Percentiles rank a stretch among this genome's conserved stretches.
These are phyloP conservation scores for Globisporangium alternatum DNA, from an alignment of 352 stramenopile genomes.

Conservation along the genomic window DNA sequence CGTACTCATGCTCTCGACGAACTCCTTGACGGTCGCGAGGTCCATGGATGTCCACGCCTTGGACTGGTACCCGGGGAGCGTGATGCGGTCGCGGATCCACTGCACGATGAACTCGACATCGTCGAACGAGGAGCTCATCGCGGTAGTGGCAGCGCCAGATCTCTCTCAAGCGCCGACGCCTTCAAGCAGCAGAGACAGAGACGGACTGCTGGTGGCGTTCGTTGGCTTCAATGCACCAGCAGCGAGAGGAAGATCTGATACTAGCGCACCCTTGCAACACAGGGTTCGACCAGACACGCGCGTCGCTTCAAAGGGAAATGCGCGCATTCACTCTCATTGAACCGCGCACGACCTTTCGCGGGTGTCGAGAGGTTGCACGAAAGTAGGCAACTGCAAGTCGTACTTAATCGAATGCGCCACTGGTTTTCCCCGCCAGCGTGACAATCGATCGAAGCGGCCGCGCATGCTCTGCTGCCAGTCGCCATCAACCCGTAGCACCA, in stretches of 20 bases:
- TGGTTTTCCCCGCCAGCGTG: background rate
- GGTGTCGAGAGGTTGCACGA: background rate
- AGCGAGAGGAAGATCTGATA: conserved; percentile 4
- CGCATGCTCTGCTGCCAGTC: no score
- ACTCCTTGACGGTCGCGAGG: conserved; percentile 80
- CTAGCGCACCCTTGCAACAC: background rate
- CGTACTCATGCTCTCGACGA: conserved; percentile 65
- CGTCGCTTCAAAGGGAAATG: background rate
- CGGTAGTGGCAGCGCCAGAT: background rate
- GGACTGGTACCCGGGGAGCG: conserved; percentile 60
- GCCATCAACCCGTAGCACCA: no score
- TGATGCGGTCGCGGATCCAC: conserved; percentile 83
- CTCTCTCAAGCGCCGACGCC: background rate
- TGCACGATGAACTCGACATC: conserved; percentile 82
- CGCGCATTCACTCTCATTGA: background rate
- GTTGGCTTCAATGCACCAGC: background rate
- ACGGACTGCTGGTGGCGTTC: background rate
- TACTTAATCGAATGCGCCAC: background rate
- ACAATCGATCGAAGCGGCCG: no score
- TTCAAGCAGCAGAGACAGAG: conserved; percentile 1
- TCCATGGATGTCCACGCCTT: conserved; percentile 77
- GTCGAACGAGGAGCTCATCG: conserved; percentile 83
- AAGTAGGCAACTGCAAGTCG: background rate
- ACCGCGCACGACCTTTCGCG: background rate
- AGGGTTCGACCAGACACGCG: background rate